Evolutionary conservation across 768 basidiomycete species (phyloP).

Genomic region (Trametes villosa): DNA sequence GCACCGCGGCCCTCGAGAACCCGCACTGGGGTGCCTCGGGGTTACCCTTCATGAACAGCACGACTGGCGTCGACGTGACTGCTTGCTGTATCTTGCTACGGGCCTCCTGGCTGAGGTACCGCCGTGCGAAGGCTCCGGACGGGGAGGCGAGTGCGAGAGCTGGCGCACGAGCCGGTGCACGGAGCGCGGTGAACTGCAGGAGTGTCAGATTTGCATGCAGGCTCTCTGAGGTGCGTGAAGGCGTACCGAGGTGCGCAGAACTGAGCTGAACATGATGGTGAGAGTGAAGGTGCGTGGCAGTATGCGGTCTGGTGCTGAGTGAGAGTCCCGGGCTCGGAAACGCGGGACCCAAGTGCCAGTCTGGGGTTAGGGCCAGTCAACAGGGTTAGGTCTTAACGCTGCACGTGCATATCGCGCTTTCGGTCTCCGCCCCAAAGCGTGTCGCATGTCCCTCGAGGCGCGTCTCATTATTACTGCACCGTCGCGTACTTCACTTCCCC

Average conservation of each 20-base stretch:
- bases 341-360: constrained; percentile 2
- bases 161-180: constrained; percentile 20
- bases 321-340: constrained; percentile 16
- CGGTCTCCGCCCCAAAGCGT: constrained; percentile 34
- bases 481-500: background rate
- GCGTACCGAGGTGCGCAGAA: constrained; percentile 51
- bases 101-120: constrained; percentile 66
- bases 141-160: constrained; percentile 26
- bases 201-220: background rate
- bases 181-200: constrained; percentile 21
- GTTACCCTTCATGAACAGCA: constrained; percentile 98
- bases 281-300: constrained; percentile 11
- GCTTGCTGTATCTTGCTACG: constrained; percentile 73
- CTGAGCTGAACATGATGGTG: constrained; percentile 49
- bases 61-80: constrained; percentile 75
- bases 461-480: constrained; percentile 19
- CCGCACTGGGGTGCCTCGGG: constrained; percentile 88
- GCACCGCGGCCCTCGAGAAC: constrained; percentile 93
- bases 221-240: background rate
- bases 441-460: constrained; percentile 27
- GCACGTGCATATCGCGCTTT: constrained; percentile 31
- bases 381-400: constrained; percentile 17
- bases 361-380: constrained; percentile 9
- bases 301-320: constrained; percentile 15
- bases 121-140: constrained; percentile 36